Conservation (phyloP, 495 filamentous ascomycete genomes). For the Neurospora terricola region DNA sequence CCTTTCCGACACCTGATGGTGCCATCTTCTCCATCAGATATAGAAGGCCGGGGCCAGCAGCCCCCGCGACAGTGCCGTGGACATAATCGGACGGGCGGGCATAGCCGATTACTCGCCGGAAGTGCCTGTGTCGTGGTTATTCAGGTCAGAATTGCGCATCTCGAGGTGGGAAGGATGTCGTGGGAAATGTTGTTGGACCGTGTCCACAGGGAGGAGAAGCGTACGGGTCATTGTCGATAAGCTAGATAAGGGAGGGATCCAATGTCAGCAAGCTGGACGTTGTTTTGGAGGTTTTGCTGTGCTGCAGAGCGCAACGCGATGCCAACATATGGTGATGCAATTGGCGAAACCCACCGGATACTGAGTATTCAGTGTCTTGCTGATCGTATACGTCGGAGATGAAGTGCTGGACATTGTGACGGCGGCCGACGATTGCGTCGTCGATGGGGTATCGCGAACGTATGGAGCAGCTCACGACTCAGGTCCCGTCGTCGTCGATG, state of each 20-base stretch:
- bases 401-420: slow-evolving; percentile 50
- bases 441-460: slow-evolving; percentile 14
- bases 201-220: slow-evolving; percentile 19
- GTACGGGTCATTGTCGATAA: slow-evolving; percentile 98
- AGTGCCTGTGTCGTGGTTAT: slow-evolving; percentile 50
- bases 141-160: slow-evolving; percentile 12
- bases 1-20: slow-evolving; percentile 69
- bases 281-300: slow-evolving; percentile 9
- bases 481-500: slow-evolving; percentile 17
- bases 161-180: not conserved
- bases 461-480: slow-evolving; percentile 4
- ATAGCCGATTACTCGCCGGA: slow-evolving; percentile 80
- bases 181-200: not conserved
- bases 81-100: slow-evolving; percentile 74
- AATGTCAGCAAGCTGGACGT: not conserved
- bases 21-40: slow-evolving; percentile 69
- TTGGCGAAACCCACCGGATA: slow-evolving; percentile 58
- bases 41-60: slow-evolving; percentile 61
- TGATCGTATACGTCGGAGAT: slow-evolving; percentile 48
- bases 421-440: slow-evolving; percentile 25
- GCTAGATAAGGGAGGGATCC: slow-evolving; percentile 36
- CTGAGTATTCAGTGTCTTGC: slow-evolving; percentile 63
- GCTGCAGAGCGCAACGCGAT: slow-evolving; percentile 3
- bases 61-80: slow-evolving; percentile 52
- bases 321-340: slow-evolving; percentile 4